Base-by-base conservation (phyloP, 257 asterid species). In the Vinca minor region DNA sequence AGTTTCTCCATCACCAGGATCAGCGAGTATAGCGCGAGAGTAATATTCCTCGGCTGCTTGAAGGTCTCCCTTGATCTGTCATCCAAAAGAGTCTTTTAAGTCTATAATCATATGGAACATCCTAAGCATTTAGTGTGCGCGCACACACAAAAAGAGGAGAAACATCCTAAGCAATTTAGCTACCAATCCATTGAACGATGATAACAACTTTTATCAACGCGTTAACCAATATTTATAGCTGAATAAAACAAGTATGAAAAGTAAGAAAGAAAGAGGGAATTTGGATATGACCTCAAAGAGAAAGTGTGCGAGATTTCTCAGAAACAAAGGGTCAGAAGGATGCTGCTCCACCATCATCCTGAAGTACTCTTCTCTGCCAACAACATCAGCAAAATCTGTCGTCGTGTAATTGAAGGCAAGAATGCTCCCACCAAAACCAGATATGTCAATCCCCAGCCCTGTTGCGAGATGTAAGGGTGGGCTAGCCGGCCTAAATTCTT, bases 381-480 rank as follows among this genome's bases (percentile, higher is more conserved):
- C 35, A 48, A 57, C 68, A 17, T 63, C 84, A 45, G 54, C 75
- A 6, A 67, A 53, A 62, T 46, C 70, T 34, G 67, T 66, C 58
- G 57, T 55, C 25, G 60, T 31, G 72, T 45, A 64, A 59, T 62
- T 66, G 36, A 23, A 62, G 17, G 58, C 23, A 28, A 61, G 34
- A 31, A 56, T 47, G 31, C 62, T 45, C 18, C 67, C 59, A 29
- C 69, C 73, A 74, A 79, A 58, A 62, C 76, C 72, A 54, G 72
- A 23, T 5, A 38, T 44, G 59, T 73, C 69, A 25, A 84, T 64
- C 73, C 96, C 94, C 28, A 83, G 80, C 29, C 98, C 96, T 76
- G 77, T 70, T 3, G 96, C 95, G 13, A 88, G 92, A 64, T 91
- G 95, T 32, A 86, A 63, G 21, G 84, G 80, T 44, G 96, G 85